Evolutionary conservation across 192 early-diverging fungal species (phyloP), one percentile per base, ranked within the genome.

Genomic region (Neocallimastix lanati): DNA sequence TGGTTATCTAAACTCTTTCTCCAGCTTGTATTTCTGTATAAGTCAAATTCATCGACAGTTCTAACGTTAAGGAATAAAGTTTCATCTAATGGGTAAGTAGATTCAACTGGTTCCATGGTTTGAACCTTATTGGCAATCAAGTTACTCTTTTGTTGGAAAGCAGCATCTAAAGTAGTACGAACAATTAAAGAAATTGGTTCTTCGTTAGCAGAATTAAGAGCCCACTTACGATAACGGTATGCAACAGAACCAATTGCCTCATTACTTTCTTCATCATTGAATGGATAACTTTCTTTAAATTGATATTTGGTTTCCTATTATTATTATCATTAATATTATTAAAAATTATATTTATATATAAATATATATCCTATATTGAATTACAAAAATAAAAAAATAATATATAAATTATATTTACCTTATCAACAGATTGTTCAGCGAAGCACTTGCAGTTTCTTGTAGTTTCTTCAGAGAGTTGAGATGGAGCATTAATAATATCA

Each of bases 41-140:
- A 50, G 86, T 98, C 96, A 83, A 96, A 96, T 85, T 99, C 96
- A 83, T 97, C 97, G 81, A 99, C 87, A 25, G 94, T 93, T 78
- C 90, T 88, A 78, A 96, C 83, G 40, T 91, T 93, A 79, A 93
- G 85, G 50, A 90, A 82, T 29, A 86, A 77, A 3, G 88, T 85
- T 13, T 90, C 85, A 28, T 82, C 78, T 12, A 78, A 29, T 13
- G 84, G 81, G 80, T 87, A 87, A 16, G 83, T 80, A 77, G 84
- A 79, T 78, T 86, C 82, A 28, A 28, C 28, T 67, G 78, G 78
- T 77, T 91, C 88, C 28, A 79, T 37, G 12, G 78, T 79, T 33
- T 85, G 81, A 21, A 81, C 50, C 36, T 38, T 21, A 77, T 80
- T 81, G 12, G 82, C 78, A 21, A 50, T 50, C 5, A 50, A 2